Evolutionary conservation across 495 filamentous ascomycete genomes (phyloP), one percentile per base, ranked within the genome.

Genomic region (Neurospora hispaniola): DNA sequence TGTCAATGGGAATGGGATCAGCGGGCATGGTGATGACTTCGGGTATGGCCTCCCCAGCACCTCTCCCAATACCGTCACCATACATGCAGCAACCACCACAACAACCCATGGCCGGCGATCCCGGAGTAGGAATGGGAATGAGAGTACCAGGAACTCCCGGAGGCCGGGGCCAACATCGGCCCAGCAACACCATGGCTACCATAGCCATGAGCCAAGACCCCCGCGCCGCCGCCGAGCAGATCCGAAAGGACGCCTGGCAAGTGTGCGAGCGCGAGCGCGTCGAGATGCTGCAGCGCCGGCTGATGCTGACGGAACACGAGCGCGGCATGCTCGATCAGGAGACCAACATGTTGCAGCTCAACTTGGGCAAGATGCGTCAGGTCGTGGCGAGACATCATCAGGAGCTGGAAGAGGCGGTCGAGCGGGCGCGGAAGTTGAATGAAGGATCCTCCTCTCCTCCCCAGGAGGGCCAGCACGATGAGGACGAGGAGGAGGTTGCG

Each of bases 231-330:
- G 73, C 76, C 18, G 76, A 78, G 46, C 74, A 76, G 39, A 76
- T 79, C 73, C 44, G 71, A 11, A 68, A 75, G n/a, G 75, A 79
- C 54, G 78, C 78, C 2, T 78, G 78, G 76, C 68, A 72, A 41
- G 75, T 76, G 23, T 76, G 76, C 75, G 72, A 74, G 66, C 72
- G 73, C 69, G 75, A 78, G 69, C 75, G 76, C 27, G 5, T 42
- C 20, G 77, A 74, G 70, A 78, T 80, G 77, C 69, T 72, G 42
- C 76, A 77, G 71, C 73, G 77, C 12, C 70, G 78, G 10, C 42
- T 76, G 41, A 69, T 74, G 73, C 72, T 80, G 71, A 54, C 75
- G 31, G 71, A 76, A 69, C 75, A 75, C 71, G 78, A 78, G 62
- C 71, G 71, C 14, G 77, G 77, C 39, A 75, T 73, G 31, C 73